Base-by-base conservation (phyloP, 139 green algal species). In the Ostreobium quekettii region DNA sequence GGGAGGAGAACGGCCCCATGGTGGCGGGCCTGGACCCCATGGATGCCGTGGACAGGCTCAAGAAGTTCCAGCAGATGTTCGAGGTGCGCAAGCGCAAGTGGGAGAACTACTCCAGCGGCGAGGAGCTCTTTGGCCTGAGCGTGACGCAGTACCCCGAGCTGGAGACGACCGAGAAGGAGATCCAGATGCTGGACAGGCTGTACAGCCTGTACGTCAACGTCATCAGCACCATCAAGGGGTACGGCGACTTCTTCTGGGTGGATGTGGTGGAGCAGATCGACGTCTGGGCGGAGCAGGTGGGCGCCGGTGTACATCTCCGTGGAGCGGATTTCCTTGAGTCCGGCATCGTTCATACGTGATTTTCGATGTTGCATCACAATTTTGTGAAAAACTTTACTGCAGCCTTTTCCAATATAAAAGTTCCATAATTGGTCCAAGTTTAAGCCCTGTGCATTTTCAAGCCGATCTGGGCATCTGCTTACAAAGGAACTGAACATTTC, bases 21-120 rank as follows among this genome's bases (percentile, higher is more conserved):
- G 85, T 95, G 47, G 80, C 82, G 1, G 89, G 87, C 4, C 79
- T 97, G 66, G 83, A 89, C 68, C 89, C 91, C 59, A 90, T 90
- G 86, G 91, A 97, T 49, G 91, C 91, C 19, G 79, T 91, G 2
- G 85, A 92, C 64, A 74, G 88, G 39, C 84, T 97, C 47, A 84
- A 88, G 47, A 93, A 95, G 78, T 97, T 93, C 82, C 85, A 96
- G 81, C 82, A 89, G 69, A 83, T 91, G 81, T 95, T 97, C 67
- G 90, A 94, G 71, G 82, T 92, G 30, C 87, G 88, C 71, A 95
- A 95, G 81, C 83, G 83, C 74, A 96, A 95, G 80, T 96, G 90
- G 91, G 85, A 91, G 70, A 90, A 85, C 79, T 95, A 92, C 77
- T 76, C 47, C 32, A 79, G 53, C 33, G 91, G 91, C 8, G 89